phyloP scores from a whole-genome alignment of 1,284 basidiomycete genomes.

The Wallemia ichthyophaga region DNA sequence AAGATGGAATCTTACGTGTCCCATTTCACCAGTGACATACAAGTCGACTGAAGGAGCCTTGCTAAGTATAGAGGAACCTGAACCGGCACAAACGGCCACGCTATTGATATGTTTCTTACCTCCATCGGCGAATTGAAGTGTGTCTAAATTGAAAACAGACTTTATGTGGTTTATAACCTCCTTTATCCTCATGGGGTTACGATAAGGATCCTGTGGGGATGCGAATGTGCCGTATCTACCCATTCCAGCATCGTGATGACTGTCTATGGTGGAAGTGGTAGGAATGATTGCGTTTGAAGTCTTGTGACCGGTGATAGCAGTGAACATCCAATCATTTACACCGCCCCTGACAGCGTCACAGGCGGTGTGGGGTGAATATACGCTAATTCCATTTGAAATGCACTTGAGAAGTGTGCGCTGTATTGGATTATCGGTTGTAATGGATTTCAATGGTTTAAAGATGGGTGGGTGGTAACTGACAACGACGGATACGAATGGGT shows the following conservation, averaged over 20 bases:
- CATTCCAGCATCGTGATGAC: not conserved
- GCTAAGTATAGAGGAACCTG: constrained; percentile 38
- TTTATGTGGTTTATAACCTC: constrained; percentile 36
- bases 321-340: constrained; percentile 54
- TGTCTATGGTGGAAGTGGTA: not conserved
- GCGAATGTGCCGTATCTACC: not conserved
- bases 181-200: constrained; percentile 15
- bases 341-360: constrained; percentile 53
- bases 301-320: constrained; percentile 11
- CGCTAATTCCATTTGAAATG: constrained; percentile 45
- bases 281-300: not conserved
- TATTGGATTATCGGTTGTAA: constrained; percentile 47
- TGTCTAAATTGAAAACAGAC: constrained; percentile 28
- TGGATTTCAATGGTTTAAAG: constrained; percentile 43
- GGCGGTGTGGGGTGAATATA: constrained; percentile 65
- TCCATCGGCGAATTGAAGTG: constrained; percentile 22
- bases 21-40: constrained; percentile 49
- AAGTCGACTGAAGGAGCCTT: constrained; percentile 38
- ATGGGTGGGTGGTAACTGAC: constrained; percentile 74
- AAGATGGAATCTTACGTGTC: constrained; percentile 1
- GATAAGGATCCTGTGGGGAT: too few relatives aligned
- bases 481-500: constrained; percentile 38
- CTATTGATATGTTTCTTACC: constrained; percentile 2
- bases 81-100: constrained; percentile 60
- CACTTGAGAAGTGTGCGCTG: constrained; percentile 51